These are phyloP conservation scores for Plenodomus lindquistii DNA, from an alignment of 2,329 filamentous ascomycete genomes.

Conservation along the genomic window DNA sequence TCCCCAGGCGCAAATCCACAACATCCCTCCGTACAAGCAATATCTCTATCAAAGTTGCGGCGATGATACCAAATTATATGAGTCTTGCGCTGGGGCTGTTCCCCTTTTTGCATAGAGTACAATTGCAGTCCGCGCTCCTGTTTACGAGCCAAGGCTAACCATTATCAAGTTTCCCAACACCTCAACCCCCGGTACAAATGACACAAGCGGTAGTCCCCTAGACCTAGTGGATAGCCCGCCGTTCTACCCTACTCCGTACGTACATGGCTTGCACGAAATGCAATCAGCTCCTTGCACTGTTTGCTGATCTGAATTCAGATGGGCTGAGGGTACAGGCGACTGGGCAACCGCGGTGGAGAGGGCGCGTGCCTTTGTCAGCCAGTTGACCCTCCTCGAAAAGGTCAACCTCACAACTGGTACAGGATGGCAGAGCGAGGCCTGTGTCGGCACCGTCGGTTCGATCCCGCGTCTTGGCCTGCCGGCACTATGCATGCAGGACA, in stretches of 20 bases:
- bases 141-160: slow-evolving; percentile 31
- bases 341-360: slow-evolving; percentile 78
- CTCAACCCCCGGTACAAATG: slow-evolving; percentile 26
- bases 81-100: slow-evolving; percentile 33
- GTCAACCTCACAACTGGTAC: slow-evolving; percentile 93
- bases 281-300: background rate
- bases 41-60: slow-evolving; percentile 23
- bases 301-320: slow-evolving; percentile 45
- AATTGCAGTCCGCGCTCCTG: slow-evolving; percentile 17
- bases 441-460: slow-evolving; percentile 72
- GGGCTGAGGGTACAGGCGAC: slow-evolving; percentile 71
- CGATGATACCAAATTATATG: slow-evolving; percentile 26
- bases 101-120: slow-evolving; percentile 36
- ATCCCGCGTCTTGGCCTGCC: slow-evolving; percentile 71
- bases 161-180: slow-evolving; percentile 36
- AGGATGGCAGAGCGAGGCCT: slow-evolving; percentile 61
- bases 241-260: slow-evolving; percentile 75
- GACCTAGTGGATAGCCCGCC: slow-evolving; percentile 59
- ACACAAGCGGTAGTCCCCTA: slow-evolving; percentile 20
- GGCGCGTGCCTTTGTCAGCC: slow-evolving; percentile 78
- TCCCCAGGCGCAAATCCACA: slow-evolving; percentile 10
- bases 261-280: slow-evolving; percentile 1
- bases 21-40: slow-evolving; percentile 13
- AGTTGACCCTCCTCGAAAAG: slow-evolving; percentile 83
- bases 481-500: slow-evolving; percentile 83